Evolutionary conservation across 2,329 filamentous ascomycete genomes (phyloP), one percentile per base, ranked within the genome.

Genomic region (Monilinia polystroma): DNA sequence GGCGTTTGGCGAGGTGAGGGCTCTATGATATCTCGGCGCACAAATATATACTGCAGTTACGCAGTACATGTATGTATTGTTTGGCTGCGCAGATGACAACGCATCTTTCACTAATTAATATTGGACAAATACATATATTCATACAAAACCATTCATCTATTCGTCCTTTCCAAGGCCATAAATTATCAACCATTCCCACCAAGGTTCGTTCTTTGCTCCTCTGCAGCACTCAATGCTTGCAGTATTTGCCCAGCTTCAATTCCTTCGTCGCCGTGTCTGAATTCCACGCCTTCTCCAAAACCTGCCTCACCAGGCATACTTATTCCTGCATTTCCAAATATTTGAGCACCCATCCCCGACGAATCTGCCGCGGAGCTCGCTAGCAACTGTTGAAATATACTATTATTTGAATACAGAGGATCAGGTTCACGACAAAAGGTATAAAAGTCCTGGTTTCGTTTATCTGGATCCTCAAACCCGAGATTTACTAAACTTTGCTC

Each of bases 401-500:
- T 66, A 20, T 72, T 75, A 45, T 74, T 75, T 18, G 72, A 71
- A 35, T 72, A 72, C 2, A 75, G 49, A 14, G 75, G 74, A 62
- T 76, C 73, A 11, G 75, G 75, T 58, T 76, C 74, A 38, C 73
- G 70, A 60, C 73, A 75, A 52, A 77, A 75, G 29, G 72, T 67
- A 49, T 76, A 74, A 59, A 77, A 77, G 51, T 76, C 75, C 63
- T 75, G 72, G 23, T 73, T 75, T 72, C 75, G 74, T 35, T 76
- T 75, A n/a, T 73, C 72, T 10, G 71, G 69, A 56, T 76, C 74
- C 6, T 75, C 75, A 58, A 77, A 77, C 7, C 80, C 56, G 68
- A 79, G 54, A 75, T 77, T 65, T 73, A 78, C 41, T 69, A 78
- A 68, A 51, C 71, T 71, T 67, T 76, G 74, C 54, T 76, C 74